Evolutionary conservation across 2,329 filamentous ascomycete species (phyloP), one percentile per base, ranked within the genome.

Genomic region (Boeremia exigua): DNA sequence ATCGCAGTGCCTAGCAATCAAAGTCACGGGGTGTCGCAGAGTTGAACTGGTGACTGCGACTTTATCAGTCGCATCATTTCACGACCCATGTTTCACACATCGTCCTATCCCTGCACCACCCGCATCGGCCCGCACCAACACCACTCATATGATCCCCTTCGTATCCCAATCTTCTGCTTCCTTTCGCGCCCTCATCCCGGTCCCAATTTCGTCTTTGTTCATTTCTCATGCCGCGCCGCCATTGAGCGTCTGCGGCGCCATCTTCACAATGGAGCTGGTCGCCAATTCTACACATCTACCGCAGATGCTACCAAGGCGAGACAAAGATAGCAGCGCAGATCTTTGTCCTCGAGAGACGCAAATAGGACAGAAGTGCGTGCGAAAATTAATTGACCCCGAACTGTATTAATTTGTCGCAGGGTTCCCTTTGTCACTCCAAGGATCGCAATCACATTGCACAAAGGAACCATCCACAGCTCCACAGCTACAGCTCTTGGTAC

Each of bases 41-140:
- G 15, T 50, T 40, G 54, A 52, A 59, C 45, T 51, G 42, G 46
- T 34, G 48, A 58, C 54, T 70, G 70, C 65, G 63, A 73, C 71
- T 61, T 33, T 39, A 51, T 30, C 45, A 59, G 71, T 73, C 66
- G 67, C 70, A 72, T 69, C 68, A 63, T 71, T 49, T 55, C 66
- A 63, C 51, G 60, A 54, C 61, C 59, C 60, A 61, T 56, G 71
- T 73, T 72, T 73, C 70, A 72, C 47, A 58, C 58, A 56, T 51
- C 37, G 52, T 46, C 46, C 37, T 37, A 63, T 51, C 62, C 66
- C 49, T 63, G 63, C 56, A 56, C 47, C 52, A 54, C 28, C 48
- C 38, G 48, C 44, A 17, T 46, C 58, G 59, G 57, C 58, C 56
- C 55, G 58, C 55, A 48, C 40, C 48, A 39, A 48, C 38, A 47